These are phyloP conservation scores for Chenopodium berlandieri DNA, from an alignment of 148 eudicot species.

Conservation along the genomic window DNA sequence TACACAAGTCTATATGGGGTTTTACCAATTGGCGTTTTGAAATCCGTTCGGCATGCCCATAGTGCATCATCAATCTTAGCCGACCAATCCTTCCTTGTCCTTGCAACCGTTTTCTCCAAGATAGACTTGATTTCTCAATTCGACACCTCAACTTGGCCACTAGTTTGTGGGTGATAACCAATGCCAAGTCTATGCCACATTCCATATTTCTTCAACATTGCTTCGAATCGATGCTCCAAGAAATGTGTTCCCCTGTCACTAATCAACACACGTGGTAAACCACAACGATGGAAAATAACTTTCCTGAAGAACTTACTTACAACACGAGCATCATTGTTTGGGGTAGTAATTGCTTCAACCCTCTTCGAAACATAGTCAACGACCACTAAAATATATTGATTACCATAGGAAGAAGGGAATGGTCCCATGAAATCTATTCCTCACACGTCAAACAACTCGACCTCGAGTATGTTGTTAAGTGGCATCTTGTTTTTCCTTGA, in stretches of 20 bases:
- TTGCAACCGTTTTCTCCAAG: background rate
- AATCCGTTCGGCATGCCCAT: background rate
- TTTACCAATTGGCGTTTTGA: background rate
- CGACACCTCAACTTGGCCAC: background rate
- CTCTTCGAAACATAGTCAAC: background rate
- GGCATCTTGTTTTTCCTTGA: background rate
- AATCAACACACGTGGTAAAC: background rate
- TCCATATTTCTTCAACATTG: background rate
- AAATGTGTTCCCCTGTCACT: slow-evolving; percentile 4
- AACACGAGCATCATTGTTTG: background rate
- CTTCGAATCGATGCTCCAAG: background rate
- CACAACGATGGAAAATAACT: background rate
- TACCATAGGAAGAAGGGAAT: background rate
- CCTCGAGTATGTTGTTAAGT: background rate
- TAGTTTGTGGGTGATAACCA: background rate
- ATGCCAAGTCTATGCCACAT: background rate
- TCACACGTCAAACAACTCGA: background rate
- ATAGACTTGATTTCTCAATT: background rate
- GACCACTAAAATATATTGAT: background rate
- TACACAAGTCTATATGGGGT: background rate
- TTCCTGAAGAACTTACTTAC: background rate
- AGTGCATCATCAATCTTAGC: background rate
- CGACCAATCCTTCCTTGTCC: background rate
- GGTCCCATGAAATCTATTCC: background rate
- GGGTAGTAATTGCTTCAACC: background rate